These are phyloP conservation scores for Solanum etuberosum DNA, from an alignment of 257 asterid species.

Conservation along the genomic window DNA sequence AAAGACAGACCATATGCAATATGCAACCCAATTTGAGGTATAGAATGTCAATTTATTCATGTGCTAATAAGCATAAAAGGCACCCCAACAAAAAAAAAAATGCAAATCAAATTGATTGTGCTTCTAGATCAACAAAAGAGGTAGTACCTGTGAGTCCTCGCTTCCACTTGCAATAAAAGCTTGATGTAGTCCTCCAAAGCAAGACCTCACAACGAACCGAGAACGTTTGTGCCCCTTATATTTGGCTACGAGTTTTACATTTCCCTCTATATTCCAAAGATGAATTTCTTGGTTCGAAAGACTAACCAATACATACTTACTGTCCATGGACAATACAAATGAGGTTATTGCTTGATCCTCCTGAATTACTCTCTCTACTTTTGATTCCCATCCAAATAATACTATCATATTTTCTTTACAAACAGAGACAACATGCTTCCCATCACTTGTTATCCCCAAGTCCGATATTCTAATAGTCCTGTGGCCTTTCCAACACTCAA, in stretches of 20 bases:
- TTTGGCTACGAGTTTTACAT: constrained; percentile 40
- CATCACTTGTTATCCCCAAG: constrained; percentile 50
- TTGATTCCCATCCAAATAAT: constrained; percentile 65
- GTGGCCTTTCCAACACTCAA: constrained; percentile 80
- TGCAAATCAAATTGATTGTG: not conserved
- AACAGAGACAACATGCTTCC: constrained; percentile 62
- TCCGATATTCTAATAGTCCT: constrained; percentile 55
- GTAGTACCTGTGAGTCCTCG: constrained; percentile 80
- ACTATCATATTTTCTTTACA: constrained; percentile 49
- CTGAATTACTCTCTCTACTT: constrained; percentile 54
- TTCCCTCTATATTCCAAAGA: constrained; percentile 72
- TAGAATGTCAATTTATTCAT: not conserved
- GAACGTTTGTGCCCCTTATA: constrained; percentile 84
- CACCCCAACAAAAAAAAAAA: not conserved
- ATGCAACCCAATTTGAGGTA: not conserved
- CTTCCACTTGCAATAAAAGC: constrained; percentile 92
- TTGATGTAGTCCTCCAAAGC: constrained; percentile 83
- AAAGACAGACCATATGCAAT: not conserved
- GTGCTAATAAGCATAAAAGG: not conserved
- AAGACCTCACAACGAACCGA: constrained; percentile 75
- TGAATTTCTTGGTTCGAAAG: constrained; percentile 69
- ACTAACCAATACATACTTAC: constrained; percentile 69
- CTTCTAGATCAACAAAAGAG: not conserved
- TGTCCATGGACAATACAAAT: constrained; percentile 62
- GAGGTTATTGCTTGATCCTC: constrained; percentile 72